Evolutionary conservation across 2,329 filamentous ascomycete genomes (phyloP).

Genomic region (Colletotrichum echinochloae): DNA sequence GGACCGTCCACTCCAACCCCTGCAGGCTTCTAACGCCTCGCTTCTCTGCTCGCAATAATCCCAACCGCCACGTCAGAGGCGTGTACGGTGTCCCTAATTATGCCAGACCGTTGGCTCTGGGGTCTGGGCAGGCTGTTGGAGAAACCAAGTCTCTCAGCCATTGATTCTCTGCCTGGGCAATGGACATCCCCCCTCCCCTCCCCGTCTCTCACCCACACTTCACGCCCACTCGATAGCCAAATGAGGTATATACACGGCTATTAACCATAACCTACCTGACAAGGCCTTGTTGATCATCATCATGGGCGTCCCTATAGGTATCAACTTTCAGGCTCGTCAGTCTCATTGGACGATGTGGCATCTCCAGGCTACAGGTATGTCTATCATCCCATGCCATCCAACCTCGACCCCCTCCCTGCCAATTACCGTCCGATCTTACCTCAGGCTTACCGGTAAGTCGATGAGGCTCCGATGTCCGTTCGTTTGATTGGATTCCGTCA

Average conservation of each 20-base stretch:
- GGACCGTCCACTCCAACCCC: constrained; percentile 5
- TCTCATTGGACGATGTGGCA: not conserved
- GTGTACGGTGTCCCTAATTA: too few relatives aligned
- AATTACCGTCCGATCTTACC: not conserved
- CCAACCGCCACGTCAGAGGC: not conserved
- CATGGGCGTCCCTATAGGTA: not conserved
- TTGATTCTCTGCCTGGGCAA: too few relatives aligned
- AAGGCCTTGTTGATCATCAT: not conserved
- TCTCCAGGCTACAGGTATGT: constrained; percentile 3
- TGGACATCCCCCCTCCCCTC: not conserved
- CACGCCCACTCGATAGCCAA: not conserved
- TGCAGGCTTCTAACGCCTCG: not conserved
- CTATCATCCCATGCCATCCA: constrained; percentile 12
- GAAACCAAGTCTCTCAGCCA: too few relatives aligned
- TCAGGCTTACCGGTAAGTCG: too few relatives aligned
- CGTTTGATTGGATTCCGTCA: not conserved
- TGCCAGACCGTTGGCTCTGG: not conserved
- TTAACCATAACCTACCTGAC: not conserved
- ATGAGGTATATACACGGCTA: not conserved
- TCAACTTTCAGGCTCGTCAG: not conserved
- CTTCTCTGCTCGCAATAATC: not conserved
- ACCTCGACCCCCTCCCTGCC: constrained; percentile 5
- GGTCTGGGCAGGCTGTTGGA: not conserved
- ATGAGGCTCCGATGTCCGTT: not conserved
- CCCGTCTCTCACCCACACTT: not conserved